Base-by-base conservation (phyloP, 2,329 filamentous ascomycete species). In the Didymella exigua region DNA sequence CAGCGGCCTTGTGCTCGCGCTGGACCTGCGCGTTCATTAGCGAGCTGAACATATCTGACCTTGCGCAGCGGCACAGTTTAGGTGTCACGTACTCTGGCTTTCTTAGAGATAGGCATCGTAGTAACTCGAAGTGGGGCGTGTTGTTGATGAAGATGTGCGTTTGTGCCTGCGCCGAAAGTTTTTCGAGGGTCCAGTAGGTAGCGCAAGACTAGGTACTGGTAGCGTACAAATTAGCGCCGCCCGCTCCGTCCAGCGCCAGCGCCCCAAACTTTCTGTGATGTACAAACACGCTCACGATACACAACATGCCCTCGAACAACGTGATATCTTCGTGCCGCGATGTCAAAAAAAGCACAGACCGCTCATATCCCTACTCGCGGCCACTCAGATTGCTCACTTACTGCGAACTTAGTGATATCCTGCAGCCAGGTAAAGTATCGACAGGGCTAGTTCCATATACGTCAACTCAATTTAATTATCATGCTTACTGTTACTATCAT, bases 1-100 rank as follows among this genome's bases (percentile, higher is more conserved):
- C 82, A 36, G 79, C 82, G 60, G 79, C 81, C 67, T 65, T 81
- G 74, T 84, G 82, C 72, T 84, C 82, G 68, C 80, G 80, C 62
- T 78, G 74, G 62, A 82, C 75, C 77, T 83, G 66, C 16, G 26
- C n/a, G 30, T 7, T 23, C 18, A 23, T 5, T 29, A n/a, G 44
- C 54, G 18, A 47, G 58, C 42, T 43, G 16, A 27, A 23, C 9
- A 13, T 21, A 7, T 38, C 24, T n/a, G 4, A 21, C 19, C 38
- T 29, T 8, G 16, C n/a, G n/a, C n/a, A 24, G 21, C 19, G 6
- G 27, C 33, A 33, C 30, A 19, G 19, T 37, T 29, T 16, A 26
- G 36, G 34, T 21, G 27, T 16, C 37, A 65, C 67, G 5, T 57
- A 76, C 75, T 61, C 74, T 73, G 63, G 77, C 77, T 68, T 81